Evolutionary conservation across 805 yeast species (phyloP).

Genomic region (Wickerhamiella sergipiensis): DNA sequence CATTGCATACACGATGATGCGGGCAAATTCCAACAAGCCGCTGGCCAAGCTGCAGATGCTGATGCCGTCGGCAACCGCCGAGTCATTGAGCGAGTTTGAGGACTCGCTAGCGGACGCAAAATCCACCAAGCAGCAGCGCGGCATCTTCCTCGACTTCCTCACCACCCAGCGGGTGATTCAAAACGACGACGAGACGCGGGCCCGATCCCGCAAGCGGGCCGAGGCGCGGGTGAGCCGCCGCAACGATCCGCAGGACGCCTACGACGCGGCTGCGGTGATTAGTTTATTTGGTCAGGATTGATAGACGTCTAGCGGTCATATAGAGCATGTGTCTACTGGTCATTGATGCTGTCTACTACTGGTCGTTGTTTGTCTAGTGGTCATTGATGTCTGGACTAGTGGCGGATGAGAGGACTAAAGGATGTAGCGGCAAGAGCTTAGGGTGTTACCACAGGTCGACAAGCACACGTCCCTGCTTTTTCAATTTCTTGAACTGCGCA

Average conservation of each 20-base stretch:
- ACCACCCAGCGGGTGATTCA: slow-evolving; percentile 38
- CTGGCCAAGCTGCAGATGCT: slow-evolving; percentile 41
- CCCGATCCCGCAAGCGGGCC: slow-evolving; percentile 12
- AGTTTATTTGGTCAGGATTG: slow-evolving; percentile 14
- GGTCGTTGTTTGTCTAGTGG: no score
- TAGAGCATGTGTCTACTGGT: no score
- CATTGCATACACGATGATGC: slow-evolving; percentile 57
- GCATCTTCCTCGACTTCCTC: slow-evolving; percentile 65
- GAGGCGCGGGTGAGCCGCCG: slow-evolving; percentile 17
- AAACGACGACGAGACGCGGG: slow-evolving; percentile 25
- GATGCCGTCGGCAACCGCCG: slow-evolving; percentile 36
- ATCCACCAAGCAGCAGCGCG: slow-evolving; percentile 69
- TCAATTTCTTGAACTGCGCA: slow-evolving; percentile 13
- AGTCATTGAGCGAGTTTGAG: slow-evolving; percentile 52
- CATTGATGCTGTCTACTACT: no score
- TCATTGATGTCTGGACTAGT: no score
- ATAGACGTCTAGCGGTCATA: not conserved
- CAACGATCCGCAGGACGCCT: slow-evolving; percentile 13
- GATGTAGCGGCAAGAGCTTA: no score
- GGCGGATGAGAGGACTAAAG: no score
- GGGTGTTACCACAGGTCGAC: slow-evolving; percentile 40
- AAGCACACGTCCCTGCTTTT: slow-evolving; percentile 18
- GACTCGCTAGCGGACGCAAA: slow-evolving; percentile 42
- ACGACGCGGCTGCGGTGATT: slow-evolving; percentile 17
- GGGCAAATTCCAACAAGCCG: slow-evolving; percentile 57